Conservation (phyloP, 2,329 filamentous ascomycete species). For the Fonsecaea pedrosoi region DNA sequence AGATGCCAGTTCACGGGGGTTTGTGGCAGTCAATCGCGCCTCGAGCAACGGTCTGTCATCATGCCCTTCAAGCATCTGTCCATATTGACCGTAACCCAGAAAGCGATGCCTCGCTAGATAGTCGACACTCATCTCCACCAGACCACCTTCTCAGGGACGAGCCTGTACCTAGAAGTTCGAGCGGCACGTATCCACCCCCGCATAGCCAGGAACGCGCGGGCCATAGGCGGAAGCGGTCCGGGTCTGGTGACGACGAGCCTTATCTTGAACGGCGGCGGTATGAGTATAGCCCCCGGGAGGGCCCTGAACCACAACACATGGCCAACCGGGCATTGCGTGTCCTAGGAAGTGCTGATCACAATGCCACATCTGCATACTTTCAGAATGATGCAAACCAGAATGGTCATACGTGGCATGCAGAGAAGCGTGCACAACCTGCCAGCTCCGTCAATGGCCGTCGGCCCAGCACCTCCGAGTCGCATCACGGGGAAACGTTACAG, state of each 20-base stretch:
- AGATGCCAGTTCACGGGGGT: conserved; percentile 26
- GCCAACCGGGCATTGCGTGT: conserved; percentile 38
- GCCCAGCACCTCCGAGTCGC: conserved; percentile 57
- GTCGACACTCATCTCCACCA: conserved; percentile 26
- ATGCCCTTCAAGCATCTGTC: neutral
- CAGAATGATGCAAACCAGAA: conserved; percentile 22
- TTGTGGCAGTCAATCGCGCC: conserved; percentile 30
- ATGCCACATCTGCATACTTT: conserved; percentile 24
- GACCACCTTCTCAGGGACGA: conserved; percentile 18
- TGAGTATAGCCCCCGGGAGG: conserved; percentile 24
- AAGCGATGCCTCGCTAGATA: conserved; percentile 20
- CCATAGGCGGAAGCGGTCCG: conserved; percentile 32
- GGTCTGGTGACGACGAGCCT: conserved; percentile 12
- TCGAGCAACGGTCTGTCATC: conserved; percentile 28
- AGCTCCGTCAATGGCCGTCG: conserved; percentile 41
- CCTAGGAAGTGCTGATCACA: conserved; percentile 30
- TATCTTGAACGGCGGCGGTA: conserved; percentile 22
- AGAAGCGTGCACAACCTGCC: conserved; percentile 14
- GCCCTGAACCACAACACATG: conserved; percentile 35
- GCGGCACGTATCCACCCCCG: conserved; percentile 10
- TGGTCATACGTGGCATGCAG: conserved; percentile 31
- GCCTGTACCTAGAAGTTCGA: conserved; percentile 1
- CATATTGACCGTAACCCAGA: conserved; percentile 25
- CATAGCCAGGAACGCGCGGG: conserved; percentile 14
- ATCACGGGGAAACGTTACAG: conserved; percentile 60